These are phyloP conservation scores for Bassia scoparia DNA, from an alignment of 148 eudicot genomes.

Conservation along the genomic window DNA sequence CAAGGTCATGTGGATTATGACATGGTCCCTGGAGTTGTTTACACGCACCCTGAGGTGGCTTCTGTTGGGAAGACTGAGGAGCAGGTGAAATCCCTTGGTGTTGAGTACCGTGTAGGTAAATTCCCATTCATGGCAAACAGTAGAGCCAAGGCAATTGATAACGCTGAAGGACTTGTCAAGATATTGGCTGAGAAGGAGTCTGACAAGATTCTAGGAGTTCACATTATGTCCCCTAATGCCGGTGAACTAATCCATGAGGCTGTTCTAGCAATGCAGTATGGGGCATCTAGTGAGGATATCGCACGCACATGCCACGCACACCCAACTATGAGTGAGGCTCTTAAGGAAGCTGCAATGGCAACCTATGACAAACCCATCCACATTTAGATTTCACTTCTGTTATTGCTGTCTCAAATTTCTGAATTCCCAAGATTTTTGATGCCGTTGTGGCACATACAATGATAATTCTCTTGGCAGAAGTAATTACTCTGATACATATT, in stretches of 20 bases:
- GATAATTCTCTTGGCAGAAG: conserved; percentile 10
- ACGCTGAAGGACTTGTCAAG: conserved; percentile 92
- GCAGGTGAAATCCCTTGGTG: conserved; percentile 77
- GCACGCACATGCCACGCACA: conserved; percentile 99
- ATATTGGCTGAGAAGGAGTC: conserved; percentile 82
- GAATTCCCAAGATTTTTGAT: neutral
- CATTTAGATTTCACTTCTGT: conserved; percentile 25
- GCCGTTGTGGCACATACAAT: conserved; percentile 11
- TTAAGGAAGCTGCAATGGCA: conserved; percentile 94
- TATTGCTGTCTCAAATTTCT: neutral
- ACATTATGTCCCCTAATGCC: conserved; percentile 89
- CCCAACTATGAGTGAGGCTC: conserved; percentile 97
- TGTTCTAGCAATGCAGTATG: conserved; percentile 70
- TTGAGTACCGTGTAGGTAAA: conserved; percentile 76
- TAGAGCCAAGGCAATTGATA: conserved; percentile 93
- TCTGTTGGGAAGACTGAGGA: conserved; percentile 96
- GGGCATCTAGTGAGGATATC: conserved; percentile 94
- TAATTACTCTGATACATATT: neutral
- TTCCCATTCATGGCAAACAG: conserved; percentile 92
- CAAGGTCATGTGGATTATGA: conserved; percentile 94
- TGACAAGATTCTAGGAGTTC: conserved; percentile 87
- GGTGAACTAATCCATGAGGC: conserved; percentile 98
- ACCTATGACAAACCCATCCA: conserved; percentile 45
- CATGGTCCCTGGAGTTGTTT: conserved; percentile 86
- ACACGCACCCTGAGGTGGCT: conserved; percentile 95